Base-by-base conservation (phyloP, 148 eudicot species). In the Persicaria maculosa region DNA sequence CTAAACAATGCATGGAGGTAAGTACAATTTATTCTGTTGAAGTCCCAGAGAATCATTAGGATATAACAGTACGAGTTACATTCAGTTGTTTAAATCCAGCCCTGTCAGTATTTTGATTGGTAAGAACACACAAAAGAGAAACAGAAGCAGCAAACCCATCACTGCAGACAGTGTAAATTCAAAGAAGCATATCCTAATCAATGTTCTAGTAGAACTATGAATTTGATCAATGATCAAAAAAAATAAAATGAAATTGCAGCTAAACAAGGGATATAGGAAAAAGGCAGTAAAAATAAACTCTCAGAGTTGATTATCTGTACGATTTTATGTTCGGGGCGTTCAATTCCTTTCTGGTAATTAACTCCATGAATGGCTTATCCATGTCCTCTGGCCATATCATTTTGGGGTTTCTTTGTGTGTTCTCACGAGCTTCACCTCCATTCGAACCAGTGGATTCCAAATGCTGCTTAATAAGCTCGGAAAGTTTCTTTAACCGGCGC, bases 291-390 rank as follows among this genome's bases (percentile, higher is more conserved):
- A n/a, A 31, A 31, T 31, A 31, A 77, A 70, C 45, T 76, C 44
- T 75, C 71, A 87, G 69, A 59, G 46, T 78, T 53, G 80, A 36
- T n/a, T 80, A 74, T 72, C 44, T 47, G 75, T 89, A 93, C 98
- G 89, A 79, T 88, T 85, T 89, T 19, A 86, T 86, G 80, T 88
- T 86, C 44, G 76, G 65, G 31, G 97, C 31, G 31, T 25, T 78
- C 81, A 93, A 78, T 25, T 79, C 74, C 79, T 76, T 80, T 74
- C 81, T 85, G 20, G 71, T 72, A 86, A 93, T 77, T 75, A 88
- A 91, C 57, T 83, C 93, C 6, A 78, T 81, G 77, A 93, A 91
- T 0, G 97, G 86, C 9, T 79, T 82, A 75, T 87, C 93, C 85
- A 93, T 78, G 82, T 94, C 98, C 78, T 88, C 88, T 7, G 84